Conservation (phyloP, 2,329 filamentous ascomycete species). For the Cryphonectria naterciae region DNA sequence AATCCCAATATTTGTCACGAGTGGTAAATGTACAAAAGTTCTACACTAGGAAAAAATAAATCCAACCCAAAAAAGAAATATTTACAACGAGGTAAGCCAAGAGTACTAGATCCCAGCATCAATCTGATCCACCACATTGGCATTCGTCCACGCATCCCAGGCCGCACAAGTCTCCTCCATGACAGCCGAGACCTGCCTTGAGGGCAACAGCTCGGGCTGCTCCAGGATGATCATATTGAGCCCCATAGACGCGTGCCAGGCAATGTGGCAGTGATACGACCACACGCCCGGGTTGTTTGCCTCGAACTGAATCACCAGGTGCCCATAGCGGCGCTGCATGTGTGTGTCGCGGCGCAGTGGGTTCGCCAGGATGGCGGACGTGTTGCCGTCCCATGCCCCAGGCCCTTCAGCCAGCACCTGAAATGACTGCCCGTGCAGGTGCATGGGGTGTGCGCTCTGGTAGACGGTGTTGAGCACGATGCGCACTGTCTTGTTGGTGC, state of each 20-base stretch:
- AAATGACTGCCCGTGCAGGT: constrained; percentile 16
- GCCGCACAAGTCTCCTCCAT: background rate
- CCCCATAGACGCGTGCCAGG: constrained; percentile 16
- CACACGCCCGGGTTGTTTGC: constrained; percentile 15
- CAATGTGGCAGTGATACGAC: constrained; percentile 14
- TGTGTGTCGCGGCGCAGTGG: background rate
- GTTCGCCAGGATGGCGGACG: background rate
- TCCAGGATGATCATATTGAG: constrained; percentile 8
- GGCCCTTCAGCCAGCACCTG: constrained; percentile 8
- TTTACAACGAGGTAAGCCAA: background rate
- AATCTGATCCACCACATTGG: constrained; percentile 1
- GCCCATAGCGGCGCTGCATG: constrained; percentile 3
- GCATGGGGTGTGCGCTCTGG: constrained; percentile 13
- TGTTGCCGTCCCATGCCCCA: constrained; percentile 14
- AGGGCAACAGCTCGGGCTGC: background rate
- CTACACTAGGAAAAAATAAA: background rate
- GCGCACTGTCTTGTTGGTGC: background rate
- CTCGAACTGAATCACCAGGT: constrained; percentile 11
- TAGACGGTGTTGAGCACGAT: constrained; percentile 14
- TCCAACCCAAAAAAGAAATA: background rate
- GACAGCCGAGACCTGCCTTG: background rate
- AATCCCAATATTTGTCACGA: background rate
- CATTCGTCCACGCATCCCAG: background rate
- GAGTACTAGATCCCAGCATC: background rate
- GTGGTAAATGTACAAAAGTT: background rate